Percentiles rank a stretch among this genome's conserved stretches.
Conservation (phyloP, 495 filamentous ascomycete genomes). For the Aspergillus taichungensis region DNA sequence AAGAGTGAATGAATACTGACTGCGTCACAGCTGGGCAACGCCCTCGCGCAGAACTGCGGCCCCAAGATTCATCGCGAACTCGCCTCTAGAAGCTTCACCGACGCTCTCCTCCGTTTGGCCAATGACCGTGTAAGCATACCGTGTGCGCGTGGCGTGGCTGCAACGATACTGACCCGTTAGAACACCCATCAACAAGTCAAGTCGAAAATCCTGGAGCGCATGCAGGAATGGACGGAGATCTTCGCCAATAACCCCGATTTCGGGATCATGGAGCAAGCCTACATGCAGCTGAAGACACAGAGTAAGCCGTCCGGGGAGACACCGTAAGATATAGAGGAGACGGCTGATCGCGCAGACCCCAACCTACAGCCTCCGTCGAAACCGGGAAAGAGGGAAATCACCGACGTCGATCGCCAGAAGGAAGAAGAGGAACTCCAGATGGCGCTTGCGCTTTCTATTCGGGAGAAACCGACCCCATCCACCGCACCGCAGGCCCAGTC, state of each 20-base stretch:
- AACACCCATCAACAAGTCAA: conserved; percentile 97
- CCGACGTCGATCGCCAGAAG: conserved; percentile 81
- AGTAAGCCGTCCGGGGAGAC: conserved; percentile 36
- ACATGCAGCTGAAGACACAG: conserved; percentile 73
- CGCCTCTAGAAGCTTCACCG: conserved; percentile 89
- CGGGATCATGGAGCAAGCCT: conserved; percentile 96
- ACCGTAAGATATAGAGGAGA: not conserved
- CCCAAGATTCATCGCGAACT: conserved; percentile 86
- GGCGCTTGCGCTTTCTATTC: conserved; percentile 83
- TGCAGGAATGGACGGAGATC: conserved; percentile 94
- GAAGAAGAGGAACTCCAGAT: conserved; percentile 97
- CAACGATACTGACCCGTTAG: conserved; percentile 18
- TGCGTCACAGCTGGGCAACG: conserved; percentile 62
- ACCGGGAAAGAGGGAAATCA: conserved; percentile 84
- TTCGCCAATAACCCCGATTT: conserved; percentile 84
- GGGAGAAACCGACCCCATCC: conserved; percentile 52
- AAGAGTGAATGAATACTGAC: not conserved
- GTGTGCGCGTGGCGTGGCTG: not conserved
- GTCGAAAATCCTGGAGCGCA: conserved; percentile 90
- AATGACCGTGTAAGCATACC: conserved; percentile 56
- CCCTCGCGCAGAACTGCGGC: conserved; percentile 92
- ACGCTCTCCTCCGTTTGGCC: conserved; percentile 83
- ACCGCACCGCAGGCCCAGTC: conserved; percentile 19
- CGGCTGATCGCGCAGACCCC: conserved; percentile 55
- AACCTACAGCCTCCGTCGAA: conserved; percentile 87